phyloP scores from a whole-genome alignment of 2,329 filamentous ascomycete species.

The Gnomoniopsis sp. region DNA sequence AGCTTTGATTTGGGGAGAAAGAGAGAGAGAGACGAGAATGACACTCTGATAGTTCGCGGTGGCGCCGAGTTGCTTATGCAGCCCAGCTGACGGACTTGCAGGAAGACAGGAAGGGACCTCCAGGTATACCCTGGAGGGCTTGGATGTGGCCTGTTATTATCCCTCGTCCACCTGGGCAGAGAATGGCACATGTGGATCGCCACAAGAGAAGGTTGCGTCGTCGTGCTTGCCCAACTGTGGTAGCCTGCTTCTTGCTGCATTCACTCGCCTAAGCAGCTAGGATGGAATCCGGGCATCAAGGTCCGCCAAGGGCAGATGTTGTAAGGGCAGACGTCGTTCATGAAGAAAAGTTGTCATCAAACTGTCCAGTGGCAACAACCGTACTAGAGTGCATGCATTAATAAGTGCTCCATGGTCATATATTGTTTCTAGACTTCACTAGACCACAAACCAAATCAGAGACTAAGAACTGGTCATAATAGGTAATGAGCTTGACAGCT shows the following conservation, averaged over 20 bases:
- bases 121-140: neutral
- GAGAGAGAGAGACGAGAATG: no score
- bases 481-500: neutral
- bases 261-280: neutral
- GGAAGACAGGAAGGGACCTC: neutral
- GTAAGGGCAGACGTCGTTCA: no score
- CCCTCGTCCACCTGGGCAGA: neutral
- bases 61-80: slow-evolving; percentile 11
- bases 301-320: neutral
- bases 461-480: neutral
- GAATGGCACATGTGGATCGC: neutral
- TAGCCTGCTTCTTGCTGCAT: neutral
- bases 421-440: neutral
- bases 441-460: neutral
- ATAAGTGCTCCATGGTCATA: neutral
- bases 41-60: no score
- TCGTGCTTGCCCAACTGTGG: neutral
- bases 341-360: no score
- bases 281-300: neutral
- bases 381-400: neutral
- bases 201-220: neutral
- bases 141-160: neutral
- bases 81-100: neutral
- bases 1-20: neutral
- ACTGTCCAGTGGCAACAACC: neutral